These are phyloP conservation scores for Chaetomiaceae sp. DNA, from an alignment of 2,329 filamentous ascomycete species.

Conservation along the genomic window DNA sequence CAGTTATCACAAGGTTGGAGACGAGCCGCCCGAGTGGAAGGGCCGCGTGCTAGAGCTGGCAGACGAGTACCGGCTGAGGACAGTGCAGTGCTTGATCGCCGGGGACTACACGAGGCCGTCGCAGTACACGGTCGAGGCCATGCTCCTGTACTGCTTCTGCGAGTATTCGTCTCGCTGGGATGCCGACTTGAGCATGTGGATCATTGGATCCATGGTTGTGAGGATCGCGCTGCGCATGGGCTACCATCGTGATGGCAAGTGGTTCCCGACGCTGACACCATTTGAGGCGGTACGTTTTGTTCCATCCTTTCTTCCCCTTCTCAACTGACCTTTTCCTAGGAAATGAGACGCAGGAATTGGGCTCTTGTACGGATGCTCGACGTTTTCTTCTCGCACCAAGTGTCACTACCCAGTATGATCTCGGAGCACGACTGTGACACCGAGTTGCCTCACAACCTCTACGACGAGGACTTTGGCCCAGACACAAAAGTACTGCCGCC, in stretches of 20 bases:
- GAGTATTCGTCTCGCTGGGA: slow-evolving; percentile 72
- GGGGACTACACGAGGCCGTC: slow-evolving; percentile 74
- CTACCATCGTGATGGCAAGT: slow-evolving; percentile 72
- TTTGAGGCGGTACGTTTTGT: slow-evolving; percentile 59
- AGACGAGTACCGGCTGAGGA: slow-evolving; percentile 63
- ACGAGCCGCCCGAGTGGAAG: slow-evolving; percentile 74
- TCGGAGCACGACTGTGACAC: slow-evolving; percentile 72
- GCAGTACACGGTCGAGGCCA: slow-evolving; percentile 72
- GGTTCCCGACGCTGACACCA: slow-evolving; percentile 65
- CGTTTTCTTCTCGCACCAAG: slow-evolving; percentile 72
- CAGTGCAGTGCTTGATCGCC: slow-evolving; percentile 71
- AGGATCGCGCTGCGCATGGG: slow-evolving; percentile 64
- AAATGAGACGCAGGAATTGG: slow-evolving; percentile 69
- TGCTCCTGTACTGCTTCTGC: slow-evolving; percentile 70
- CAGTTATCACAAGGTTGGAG: slow-evolving; percentile 73
- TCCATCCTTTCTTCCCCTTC: background rate
- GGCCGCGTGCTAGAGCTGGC: slow-evolving; percentile 59
- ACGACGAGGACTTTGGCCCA: slow-evolving; percentile 74
- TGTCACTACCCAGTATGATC: slow-evolving; percentile 64
- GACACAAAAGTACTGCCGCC: slow-evolving; percentile 63
- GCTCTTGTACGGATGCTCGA: slow-evolving; percentile 69
- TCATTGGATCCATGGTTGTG: slow-evolving; percentile 53
- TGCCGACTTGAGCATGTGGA: slow-evolving; percentile 63
- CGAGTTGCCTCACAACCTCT: slow-evolving; percentile 69
- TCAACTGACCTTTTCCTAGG: slow-evolving; percentile 36